These are phyloP conservation scores for Podosphaera fusca DNA, from an alignment of 2,329 filamentous ascomycete genomes.

Conservation along the genomic window DNA sequence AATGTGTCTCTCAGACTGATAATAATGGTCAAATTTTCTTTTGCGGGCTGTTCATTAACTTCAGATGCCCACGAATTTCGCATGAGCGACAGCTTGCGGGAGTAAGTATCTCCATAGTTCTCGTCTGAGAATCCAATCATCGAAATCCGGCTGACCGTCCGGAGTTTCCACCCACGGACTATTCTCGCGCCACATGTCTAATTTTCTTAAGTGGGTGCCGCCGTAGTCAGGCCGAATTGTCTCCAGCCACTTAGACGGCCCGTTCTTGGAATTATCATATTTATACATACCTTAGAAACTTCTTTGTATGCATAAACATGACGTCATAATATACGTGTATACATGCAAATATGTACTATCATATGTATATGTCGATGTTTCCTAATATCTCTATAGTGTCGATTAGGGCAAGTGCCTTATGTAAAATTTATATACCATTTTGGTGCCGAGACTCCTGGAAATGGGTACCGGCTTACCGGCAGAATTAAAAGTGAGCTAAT, in stretches of 20 bases:
- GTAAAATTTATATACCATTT: not conserved
- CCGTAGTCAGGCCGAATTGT: not conserved
- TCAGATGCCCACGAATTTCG: not conserved
- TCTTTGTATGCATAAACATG: not conserved
- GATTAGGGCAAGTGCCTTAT: too few species aligned
- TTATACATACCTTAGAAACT: not conserved
- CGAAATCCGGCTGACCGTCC: not conserved
- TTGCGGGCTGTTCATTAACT: not conserved
- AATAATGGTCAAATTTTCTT: not conserved
- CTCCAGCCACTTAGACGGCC: not conserved
- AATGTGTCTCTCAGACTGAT: too few species aligned
- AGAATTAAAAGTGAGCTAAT: not conserved
- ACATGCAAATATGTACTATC: not conserved
- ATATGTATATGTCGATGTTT: not conserved
- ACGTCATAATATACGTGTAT: not conserved
- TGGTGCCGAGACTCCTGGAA: not conserved
- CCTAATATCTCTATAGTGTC: too few species aligned
- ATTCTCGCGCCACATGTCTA: not conserved
- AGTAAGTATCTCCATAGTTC: not conserved
- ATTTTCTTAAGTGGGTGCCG: not conserved
- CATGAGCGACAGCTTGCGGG: not conserved
- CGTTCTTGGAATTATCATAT: not conserved
- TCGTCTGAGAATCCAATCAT: not conserved
- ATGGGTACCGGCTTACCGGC: not conserved
- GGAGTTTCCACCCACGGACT: not conserved